Base-by-base conservation (phyloP, 192 early-diverging fungal genomes). In the Umbelopsis isabellina region DNA sequence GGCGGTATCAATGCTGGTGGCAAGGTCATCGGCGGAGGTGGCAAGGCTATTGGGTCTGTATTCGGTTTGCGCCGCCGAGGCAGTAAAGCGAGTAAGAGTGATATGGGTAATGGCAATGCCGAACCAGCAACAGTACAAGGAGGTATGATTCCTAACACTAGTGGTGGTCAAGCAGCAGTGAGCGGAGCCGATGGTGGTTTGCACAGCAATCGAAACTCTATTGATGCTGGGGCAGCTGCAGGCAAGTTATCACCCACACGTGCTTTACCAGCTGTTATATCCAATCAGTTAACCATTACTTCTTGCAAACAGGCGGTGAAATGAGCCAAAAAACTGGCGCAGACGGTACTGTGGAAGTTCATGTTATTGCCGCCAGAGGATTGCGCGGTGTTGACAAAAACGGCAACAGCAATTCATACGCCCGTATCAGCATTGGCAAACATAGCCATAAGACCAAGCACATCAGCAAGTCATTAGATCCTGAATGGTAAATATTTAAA, bases 341-440 rank as follows among this genome's bases (percentile, higher is more conserved):
- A 23, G 71, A 72, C 48, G 75, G 77, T 16, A 50, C 20, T 3
- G 65, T 80, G 4, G 51, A 12, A 6, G 58, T 91, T 20, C 66
- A 70, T 25, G 72, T 92, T 35, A 25, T 85, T 7, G 75, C 53
- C 27, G 90, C 88, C 16, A 49, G 76, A 61, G 75, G 81, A 20
- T 72, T 90, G 15, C 84, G 84, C 66, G 83, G 82, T 1, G 85
- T 88, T 5, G 90, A 92, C 72, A 74, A 71, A 33, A 48, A 67
- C 35, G 71, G 67, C 10, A 68, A 65, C 0, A 73, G 72, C 46
- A 72, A 79, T 61, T 65, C 69, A 8, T 74, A 50, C 52, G 69
- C 74, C 6, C 65, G 73, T 41, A 66, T 74, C 35, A 52, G 21
- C 10, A 55, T 65, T 5, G 77, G 72, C 13, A 71, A 49, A 22